Evolutionary conservation across 805 yeast genomes (phyloP).

Genomic region (Tetrapisispora taiwanensis): DNA sequence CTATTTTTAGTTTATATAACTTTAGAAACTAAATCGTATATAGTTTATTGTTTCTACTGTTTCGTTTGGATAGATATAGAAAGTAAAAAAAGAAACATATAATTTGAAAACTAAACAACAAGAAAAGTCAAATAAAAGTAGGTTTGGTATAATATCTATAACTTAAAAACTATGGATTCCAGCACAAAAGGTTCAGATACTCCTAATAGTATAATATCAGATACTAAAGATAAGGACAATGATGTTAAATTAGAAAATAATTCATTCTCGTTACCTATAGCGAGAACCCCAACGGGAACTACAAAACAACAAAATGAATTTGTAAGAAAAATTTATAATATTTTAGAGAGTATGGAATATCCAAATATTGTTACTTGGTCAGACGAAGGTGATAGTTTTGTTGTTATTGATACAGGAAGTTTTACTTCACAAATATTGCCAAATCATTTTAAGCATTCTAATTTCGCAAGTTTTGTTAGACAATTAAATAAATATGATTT

Average conservation of each 20-base stretch:
- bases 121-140: no score
- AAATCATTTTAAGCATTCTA: constrained; percentile 85
- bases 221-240: not conserved
- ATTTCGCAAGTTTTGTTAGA: constrained; percentile 89
- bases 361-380: constrained; percentile 79
- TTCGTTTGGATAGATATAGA: no score
- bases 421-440: constrained; percentile 86
- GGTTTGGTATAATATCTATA: no score
- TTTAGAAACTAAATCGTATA: no score
- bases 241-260: not conserved
- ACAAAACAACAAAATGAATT: constrained; percentile 42
- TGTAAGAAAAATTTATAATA: constrained; percentile 67
- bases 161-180: no score
- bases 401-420: constrained; percentile 81
- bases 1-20: no score
- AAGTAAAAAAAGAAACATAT: no score
- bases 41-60: no score
- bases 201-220: not conserved
- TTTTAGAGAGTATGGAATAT: constrained; percentile 77
- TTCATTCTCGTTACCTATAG: not conserved
- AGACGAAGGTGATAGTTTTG: constrained; percentile 71
- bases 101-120: no score
- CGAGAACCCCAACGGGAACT: not conserved
- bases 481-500: constrained; percentile 95
- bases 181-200: not conserved